Conservation (phyloP, 441 rosid species). For the Melastoma candidum region DNA sequence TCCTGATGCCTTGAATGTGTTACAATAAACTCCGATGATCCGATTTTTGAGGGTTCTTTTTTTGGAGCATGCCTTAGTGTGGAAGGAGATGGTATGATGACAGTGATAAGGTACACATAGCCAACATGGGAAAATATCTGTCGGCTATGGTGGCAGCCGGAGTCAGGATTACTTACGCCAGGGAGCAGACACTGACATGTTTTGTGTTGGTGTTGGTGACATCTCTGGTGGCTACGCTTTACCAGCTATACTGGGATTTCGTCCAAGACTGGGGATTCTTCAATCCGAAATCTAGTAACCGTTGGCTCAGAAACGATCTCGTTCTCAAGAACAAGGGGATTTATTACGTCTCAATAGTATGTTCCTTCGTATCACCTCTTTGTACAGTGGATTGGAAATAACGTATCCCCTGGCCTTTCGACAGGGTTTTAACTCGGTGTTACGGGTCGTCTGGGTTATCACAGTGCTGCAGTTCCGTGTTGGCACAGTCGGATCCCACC, state of each 20-base stretch:
- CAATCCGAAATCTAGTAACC: constrained; percentile 63
- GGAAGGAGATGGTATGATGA: constrained; percentile 95
- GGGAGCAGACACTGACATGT: constrained; percentile 43
- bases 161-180: constrained; percentile 66
- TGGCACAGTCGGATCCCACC: constrained; percentile 38
- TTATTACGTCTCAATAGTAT: constrained; percentile 74
- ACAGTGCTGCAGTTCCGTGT: constrained; percentile 50
- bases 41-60: neutral
- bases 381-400: too few relatives aligned
- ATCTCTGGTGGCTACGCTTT: constrained; percentile 60
- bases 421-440: constrained; percentile 62
- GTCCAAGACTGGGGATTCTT: constrained; percentile 93
- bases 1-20: neutral
- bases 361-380: constrained; percentile 11
- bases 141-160: constrained; percentile 98
- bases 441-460: constrained; percentile 87
- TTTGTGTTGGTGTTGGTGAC: constrained; percentile 49
- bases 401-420: too few relatives aligned
- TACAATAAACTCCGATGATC: neutral
- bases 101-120: constrained; percentile 50
- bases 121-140: constrained; percentile 93
- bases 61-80: constrained; percentile 34
- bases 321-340: constrained; percentile 59
- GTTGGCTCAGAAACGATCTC: constrained; percentile 77
- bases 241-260: constrained; percentile 97